Evolutionary conservation across 768 basidiomycete species (phyloP).

Genomic region (Hygrophoropsis aurantiaca): DNA sequence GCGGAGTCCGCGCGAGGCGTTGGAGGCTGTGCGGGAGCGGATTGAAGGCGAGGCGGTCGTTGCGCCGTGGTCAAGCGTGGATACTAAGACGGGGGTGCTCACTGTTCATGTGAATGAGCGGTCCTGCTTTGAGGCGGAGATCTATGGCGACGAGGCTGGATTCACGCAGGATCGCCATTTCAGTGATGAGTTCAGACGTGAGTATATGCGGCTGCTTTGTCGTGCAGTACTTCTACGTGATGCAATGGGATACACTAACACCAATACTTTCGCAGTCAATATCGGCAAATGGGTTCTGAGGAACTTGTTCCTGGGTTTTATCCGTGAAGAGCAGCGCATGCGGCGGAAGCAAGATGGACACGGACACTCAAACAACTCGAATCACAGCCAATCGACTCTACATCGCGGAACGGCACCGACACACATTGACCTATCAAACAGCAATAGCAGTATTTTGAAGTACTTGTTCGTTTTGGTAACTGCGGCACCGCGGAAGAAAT

Average conservation of each 20-base stretch:
- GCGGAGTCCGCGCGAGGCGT: conserved; percentile 73
- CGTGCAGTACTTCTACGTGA: conserved; percentile 8
- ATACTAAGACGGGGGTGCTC: conserved; percentile 87
- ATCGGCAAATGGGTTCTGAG: conserved; percentile 89
- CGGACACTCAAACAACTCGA: conserved; percentile 16
- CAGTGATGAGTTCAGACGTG: conserved; percentile 80
- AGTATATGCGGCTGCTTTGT: conserved; percentile 32
- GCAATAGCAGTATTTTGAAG: no score
- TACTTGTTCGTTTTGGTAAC: no score
- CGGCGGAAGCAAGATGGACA: conserved; percentile 33
- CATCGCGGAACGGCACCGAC: conserved; percentile 22
- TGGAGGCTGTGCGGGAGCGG: conserved; percentile 84
- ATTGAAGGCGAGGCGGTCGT: conserved; percentile 96
- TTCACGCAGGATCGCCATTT: conserved; percentile 58
- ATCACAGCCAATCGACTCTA: conserved; percentile 11
- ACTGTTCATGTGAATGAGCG: conserved; percentile 85
- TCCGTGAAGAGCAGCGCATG: conserved; percentile 63
- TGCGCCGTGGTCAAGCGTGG: conserved; percentile 81
- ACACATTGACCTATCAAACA: conserved; percentile 29
- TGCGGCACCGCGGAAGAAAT: no score
- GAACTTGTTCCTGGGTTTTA: conserved; percentile 80
- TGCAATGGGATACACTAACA: background rate
- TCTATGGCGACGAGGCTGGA: conserved; percentile 91
- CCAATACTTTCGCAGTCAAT: no score
- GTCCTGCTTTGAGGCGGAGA: conserved; percentile 93